Evolutionary conservation across 108 stramenopile genomes (phyloP), one percentile per base, ranked within the genome.

Genomic region (Nannochloropsis salina): DNA sequence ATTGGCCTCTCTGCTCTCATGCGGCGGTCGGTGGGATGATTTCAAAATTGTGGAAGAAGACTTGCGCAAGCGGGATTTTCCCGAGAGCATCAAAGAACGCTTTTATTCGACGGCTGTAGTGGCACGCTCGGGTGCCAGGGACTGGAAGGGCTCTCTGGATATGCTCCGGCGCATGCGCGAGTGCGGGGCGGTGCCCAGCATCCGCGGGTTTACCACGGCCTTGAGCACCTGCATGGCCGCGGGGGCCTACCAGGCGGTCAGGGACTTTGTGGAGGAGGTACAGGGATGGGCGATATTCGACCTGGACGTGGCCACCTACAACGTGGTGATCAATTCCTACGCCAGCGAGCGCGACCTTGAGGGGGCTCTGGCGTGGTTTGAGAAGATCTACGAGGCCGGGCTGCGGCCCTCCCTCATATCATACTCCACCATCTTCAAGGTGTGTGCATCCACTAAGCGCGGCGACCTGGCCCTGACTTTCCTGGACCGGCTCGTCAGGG

Each of bases 81-180:
- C 61, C 1, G 61, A 74, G 61, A 74, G 61, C n/a, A 74, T 74
- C 61, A 74, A 74, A n/a, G 61, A 74, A n/a, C 61, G 61, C 20
- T 74, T 74, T n/a, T 74, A 74, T 2, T 74, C 61, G 61, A 74
- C 61, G 61, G 61, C 61, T n/a, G 61, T 74, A n/a, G 61, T 74
- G 61, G 61, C 61, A 15, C 15, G 61, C 20, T 74, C 61, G n/a
- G 61, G 61, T 15, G 61, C 61, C 20, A 74, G 61, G 61, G 61
- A 74, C 61, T 74, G 61, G 61, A 15, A 74, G 2, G 61, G 61
- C n/a, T 15, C 61, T 15, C n/a, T 74, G 1, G 61, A 74, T n/a
- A 74, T 74, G 61, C n/a, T 74, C 20, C 15, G 61, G 8, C 61
- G 61, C 20, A 74, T 74, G 61, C 61, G n/a, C n/a, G 61, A 74